Base-by-base conservation (phyloP, 2,329 filamentous ascomycete species). In the Colletotrichum sp. region DNA sequence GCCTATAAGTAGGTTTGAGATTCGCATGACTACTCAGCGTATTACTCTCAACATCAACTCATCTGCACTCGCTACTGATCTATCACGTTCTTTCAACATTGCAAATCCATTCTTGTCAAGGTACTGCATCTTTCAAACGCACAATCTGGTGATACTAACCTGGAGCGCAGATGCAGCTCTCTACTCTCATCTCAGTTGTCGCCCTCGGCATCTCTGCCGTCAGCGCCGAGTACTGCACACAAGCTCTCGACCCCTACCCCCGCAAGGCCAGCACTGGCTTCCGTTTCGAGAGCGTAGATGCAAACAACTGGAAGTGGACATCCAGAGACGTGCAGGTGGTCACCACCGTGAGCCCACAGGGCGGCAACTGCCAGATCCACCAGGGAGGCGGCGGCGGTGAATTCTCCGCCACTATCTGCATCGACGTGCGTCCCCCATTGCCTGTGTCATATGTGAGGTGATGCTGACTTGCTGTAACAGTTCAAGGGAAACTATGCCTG, bases 351-450 rank as follows among this genome's bases (percentile, higher is more conserved):
- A 65, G 44, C 28, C 59, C 34, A 7, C 16, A 30, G 15, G 12
- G 32, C 30, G 49, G 26, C 6, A 62, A 28, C 34, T 72, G 70
- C 18, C 63, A 69, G 26, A 7, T 72, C 12, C 70, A 69, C 63
- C 70, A 72, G 36, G 70, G 70, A 9, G 70, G 70, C 52, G 63
- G 70, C 28, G 70, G 70, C 63, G 70, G 64, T 5, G 16, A 24
- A 7, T 72, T 52, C n/a, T n/a, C 70, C 15, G 63, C 63, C 15
- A 69, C 52, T 12, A 26, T 72, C 16, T 72, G 70, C 55, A 60
- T 72, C 34, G 70, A 72, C 16, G 44, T 49, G 0, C 44, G 44
- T 49, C 0, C 9, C 4, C 44, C 44, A 9, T 13, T 49, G n/a
- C 18, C 44, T 7, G 18, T 21, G 3, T 21, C 3, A 4, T 49